Conservation (phyloP, 768 basidiomycete species). For the Jaapia argillacea region DNA sequence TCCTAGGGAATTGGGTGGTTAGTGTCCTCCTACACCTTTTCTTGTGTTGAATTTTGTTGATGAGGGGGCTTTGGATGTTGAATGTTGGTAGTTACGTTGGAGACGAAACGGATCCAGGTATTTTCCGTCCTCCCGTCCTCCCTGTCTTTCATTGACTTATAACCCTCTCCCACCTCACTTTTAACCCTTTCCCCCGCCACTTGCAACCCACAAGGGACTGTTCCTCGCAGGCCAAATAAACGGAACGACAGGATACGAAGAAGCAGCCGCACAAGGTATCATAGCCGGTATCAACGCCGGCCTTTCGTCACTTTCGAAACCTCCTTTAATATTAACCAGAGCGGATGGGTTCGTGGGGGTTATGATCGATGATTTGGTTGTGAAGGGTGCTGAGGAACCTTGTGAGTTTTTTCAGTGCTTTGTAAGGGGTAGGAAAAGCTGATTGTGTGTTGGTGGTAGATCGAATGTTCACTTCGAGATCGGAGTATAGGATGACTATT, state of each 20-base stretch:
- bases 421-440: neutral
- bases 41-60: neutral
- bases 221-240: conserved; percentile 91
- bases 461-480: conserved; percentile 89
- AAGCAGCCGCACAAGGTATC: conserved; percentile 86
- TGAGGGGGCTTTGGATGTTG: too few species aligned
- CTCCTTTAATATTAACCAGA: conserved; percentile 60
- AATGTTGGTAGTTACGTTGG: conserved; percentile 50
- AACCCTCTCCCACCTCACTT: neutral
- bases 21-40: conserved; percentile 17
- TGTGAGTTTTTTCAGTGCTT: conserved; percentile 47
- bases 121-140: neutral
- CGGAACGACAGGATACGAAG: conserved; percentile 90
- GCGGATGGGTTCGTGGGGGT: conserved; percentile 85
- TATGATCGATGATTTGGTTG: conserved; percentile 85
- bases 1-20: conserved; percentile 68
- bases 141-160: too few species aligned
- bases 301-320: conserved; percentile 42
- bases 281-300: conserved; percentile 87
- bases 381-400: conserved; percentile 86
- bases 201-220: conserved; percentile 47
- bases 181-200: neutral
- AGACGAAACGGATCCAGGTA: conserved; percentile 77
- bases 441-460: conserved; percentile 32
- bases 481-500: conserved; percentile 83